Evolutionary conservation across 2,329 filamentous ascomycete species (phyloP).

Genomic region (Scedosporium minutisporum): DNA sequence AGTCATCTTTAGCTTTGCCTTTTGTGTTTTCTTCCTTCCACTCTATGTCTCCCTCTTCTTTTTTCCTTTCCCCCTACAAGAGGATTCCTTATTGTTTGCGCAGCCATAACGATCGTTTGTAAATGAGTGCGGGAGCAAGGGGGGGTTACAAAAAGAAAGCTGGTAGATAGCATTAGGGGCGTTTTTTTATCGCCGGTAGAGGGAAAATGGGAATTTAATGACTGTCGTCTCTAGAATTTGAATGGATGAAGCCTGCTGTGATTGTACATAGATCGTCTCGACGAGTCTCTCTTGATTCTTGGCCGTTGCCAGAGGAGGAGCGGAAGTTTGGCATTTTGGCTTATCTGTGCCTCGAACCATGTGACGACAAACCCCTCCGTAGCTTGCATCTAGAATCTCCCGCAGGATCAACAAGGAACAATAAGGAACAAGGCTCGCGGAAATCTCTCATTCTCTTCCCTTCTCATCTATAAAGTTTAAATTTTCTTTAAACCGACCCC

Average conservation of each 20-base stretch:
- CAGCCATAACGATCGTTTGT: background rate
- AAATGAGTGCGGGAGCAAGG: background rate
- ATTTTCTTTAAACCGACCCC: background rate
- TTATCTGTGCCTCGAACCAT: too few species aligned
- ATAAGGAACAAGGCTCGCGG: too few species aligned
- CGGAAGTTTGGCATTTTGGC: too few species aligned
- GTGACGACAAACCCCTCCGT: too few species aligned
- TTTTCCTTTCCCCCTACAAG: background rate
- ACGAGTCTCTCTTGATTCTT: too few species aligned
- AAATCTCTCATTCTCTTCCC: too few species aligned
- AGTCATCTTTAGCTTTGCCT: background rate
- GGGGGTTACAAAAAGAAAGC: background rate
- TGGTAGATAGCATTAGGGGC: background rate
- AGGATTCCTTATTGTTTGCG: background rate
- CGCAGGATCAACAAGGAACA: too few species aligned
- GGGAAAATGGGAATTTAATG: background rate
- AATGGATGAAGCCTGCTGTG: too few species aligned
- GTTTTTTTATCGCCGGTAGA: background rate
- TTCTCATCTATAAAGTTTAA: too few species aligned
- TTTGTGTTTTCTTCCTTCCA: background rate
- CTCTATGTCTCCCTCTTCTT: background rate
- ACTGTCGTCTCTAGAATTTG: background rate
- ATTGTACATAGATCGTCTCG: too few species aligned
- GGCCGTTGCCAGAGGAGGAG: too few species aligned
- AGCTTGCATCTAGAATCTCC: too few species aligned